A percentile compares a stretch with the other conserved stretches of the same genome.
Evolutionary conservation across 345 rosid genomes (phyloP).

Genomic region (Clausena lansium): DNA sequence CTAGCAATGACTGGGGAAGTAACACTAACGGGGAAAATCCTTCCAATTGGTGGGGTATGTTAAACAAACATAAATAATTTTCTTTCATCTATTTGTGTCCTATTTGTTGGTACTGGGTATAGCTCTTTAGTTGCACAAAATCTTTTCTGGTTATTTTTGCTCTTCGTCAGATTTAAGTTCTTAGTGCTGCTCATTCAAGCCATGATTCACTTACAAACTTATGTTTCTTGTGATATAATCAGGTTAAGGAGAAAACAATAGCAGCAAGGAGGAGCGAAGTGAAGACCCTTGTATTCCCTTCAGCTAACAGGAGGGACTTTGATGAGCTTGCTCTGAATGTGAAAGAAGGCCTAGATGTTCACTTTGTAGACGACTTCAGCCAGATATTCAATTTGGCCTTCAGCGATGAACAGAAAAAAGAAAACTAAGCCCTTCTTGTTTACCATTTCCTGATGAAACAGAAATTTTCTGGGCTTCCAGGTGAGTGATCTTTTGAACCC

Average conservation of each 20-base stretch:
- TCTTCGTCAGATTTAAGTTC: neutral
- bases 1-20: conserved; percentile 99
- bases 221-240: conserved; percentile 10
- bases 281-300: conserved; percentile 84
- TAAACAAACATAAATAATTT: neutral
- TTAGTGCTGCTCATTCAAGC: neutral
- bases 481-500: neutral
- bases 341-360: conserved; percentile 90
- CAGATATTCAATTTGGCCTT: conserved; percentile 73
- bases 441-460: neutral
- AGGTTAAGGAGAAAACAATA: conserved; percentile 97
- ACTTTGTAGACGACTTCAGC: conserved; percentile 75
- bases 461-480: conserved; percentile 1
- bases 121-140: neutral
- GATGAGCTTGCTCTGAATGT: conserved; percentile 88
- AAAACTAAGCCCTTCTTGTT: conserved; percentile 12
- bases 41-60: conserved; percentile 99
- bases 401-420: conserved; percentile 27
- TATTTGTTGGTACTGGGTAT: neutral
- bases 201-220: neutral
- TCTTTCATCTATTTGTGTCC: neutral
- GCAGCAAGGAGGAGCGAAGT: conserved; percentile 90
- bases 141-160: neutral
- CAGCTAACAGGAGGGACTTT: conserved; percentile 86
- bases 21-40: conserved; percentile 82